phyloP scores from a whole-genome alignment of 805 yeast genomes.

The Wickerhamomyces canadensis region DNA sequence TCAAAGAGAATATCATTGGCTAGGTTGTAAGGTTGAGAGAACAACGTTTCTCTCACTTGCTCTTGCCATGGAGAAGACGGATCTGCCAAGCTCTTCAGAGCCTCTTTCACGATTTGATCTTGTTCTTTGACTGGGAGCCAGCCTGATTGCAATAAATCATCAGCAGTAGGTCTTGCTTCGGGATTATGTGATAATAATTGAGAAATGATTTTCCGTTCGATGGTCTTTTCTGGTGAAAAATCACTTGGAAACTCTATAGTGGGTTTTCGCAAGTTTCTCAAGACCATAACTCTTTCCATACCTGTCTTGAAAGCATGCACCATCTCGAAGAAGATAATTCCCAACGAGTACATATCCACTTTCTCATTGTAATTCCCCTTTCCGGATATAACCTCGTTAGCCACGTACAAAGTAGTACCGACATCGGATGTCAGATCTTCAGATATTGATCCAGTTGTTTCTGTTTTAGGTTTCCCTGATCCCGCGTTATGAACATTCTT shows the following conservation, averaged over 20 bases:
- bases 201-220: constrained; percentile 64
- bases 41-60: constrained; percentile 82
- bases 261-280: constrained; percentile 57
- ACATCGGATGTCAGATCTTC: constrained; percentile 88
- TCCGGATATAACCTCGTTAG: constrained; percentile 77
- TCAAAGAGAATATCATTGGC: constrained; percentile 87
- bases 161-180: constrained; percentile 71
- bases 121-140: constrained; percentile 83
- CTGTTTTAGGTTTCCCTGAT: constrained; percentile 24
- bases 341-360: constrained; percentile 93
- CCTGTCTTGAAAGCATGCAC: constrained; percentile 77
- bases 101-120: constrained; percentile 85
- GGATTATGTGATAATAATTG: constrained; percentile 78
- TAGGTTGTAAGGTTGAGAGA: constrained; percentile 77
- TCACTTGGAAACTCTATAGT: constrained; percentile 65
- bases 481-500: constrained; percentile 66
- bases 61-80: constrained; percentile 93
- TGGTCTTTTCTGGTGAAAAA: constrained; percentile 46
- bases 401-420: constrained; percentile 92
- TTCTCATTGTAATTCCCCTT: constrained; percentile 80
- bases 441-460: constrained; percentile 23
- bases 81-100: constrained; percentile 76
- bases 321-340: constrained; percentile 96
- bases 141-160: constrained; percentile 71
- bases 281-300: constrained; percentile 82